Conservation (phyloP, 768 basidiomycete species). For the Cystofilobasidium ferigula region DNA sequence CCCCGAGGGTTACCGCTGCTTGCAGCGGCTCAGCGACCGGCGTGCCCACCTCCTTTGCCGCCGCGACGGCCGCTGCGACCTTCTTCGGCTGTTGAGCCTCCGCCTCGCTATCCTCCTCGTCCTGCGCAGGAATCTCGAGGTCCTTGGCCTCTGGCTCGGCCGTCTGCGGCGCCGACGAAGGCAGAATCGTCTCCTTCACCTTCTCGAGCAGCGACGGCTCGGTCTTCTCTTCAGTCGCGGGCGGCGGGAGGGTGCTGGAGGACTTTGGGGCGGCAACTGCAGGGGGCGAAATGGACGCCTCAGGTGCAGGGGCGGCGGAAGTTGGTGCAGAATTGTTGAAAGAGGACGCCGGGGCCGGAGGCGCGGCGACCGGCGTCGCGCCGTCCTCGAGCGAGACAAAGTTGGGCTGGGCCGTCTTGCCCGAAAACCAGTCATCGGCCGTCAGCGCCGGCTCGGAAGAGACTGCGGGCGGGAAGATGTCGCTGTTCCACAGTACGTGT, state of each 20-base stretch:
- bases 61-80: background rate
- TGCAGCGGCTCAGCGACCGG: background rate
- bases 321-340: slow-evolving; percentile 25
- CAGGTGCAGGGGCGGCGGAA: slow-evolving; percentile 32
- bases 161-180: slow-evolving; percentile 11
- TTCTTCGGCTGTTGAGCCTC: too few relatives aligned
- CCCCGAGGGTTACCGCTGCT: background rate
- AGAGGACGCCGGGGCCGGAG: slow-evolving; percentile 34
- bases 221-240: slow-evolving; percentile 3
- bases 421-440: slow-evolving; percentile 73
- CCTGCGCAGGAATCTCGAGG: slow-evolving; percentile 12
- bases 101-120: slow-evolving; percentile 22
- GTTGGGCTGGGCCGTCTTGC: slow-evolving; percentile 67
- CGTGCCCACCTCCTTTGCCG: background rate
- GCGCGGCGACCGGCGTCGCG: slow-evolving; percentile 33
- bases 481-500: background rate
- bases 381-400: slow-evolving; percentile 70
- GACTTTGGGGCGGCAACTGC: too few relatives aligned
- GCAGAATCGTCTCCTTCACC: slow-evolving; percentile 5
- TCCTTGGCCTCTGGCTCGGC: slow-evolving; percentile 27
- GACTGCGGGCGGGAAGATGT: slow-evolving; percentile 82
- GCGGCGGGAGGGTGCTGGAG: slow-evolving; percentile 17
- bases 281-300: slow-evolving; percentile 37
- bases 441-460: slow-evolving; percentile 67
- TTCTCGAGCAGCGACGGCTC: slow-evolving; percentile 4